These are phyloP conservation scores for Phytophthora sp. DNA, from an alignment of 352 stramenopile species.

Conservation along the genomic window DNA sequence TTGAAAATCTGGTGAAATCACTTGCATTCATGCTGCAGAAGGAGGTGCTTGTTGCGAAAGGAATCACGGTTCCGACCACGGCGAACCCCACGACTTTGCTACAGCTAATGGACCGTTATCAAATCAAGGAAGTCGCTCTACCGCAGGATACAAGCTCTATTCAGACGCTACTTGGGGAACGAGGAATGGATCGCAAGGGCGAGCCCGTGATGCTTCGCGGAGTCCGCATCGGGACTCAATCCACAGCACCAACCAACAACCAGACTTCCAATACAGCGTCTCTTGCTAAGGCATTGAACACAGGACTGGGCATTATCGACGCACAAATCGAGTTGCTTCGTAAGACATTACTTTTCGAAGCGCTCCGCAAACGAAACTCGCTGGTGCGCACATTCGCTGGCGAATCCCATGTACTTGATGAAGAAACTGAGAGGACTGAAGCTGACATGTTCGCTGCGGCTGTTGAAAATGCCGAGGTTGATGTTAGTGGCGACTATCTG, in stretches of 20 bases:
- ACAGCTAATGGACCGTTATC: constrained; percentile 59
- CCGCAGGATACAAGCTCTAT: constrained; percentile 49
- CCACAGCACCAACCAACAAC: constrained; percentile 1
- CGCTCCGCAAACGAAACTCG: constrained; percentile 76
- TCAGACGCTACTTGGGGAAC: constrained; percentile 51
- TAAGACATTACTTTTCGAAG: constrained; percentile 68
- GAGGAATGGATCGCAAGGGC: constrained; percentile 66
- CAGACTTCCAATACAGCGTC: constrained; percentile 1
- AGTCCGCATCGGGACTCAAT: constrained; percentile 68
- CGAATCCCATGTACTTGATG: constrained; percentile 50
- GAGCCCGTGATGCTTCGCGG: constrained; percentile 64
- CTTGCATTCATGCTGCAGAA: constrained; percentile 70
- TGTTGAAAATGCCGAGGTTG: constrained; percentile 61
- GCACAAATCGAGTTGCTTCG: constrained; percentile 68
- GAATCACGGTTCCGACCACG: constrained; percentile 53
- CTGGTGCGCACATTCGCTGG: constrained; percentile 67
- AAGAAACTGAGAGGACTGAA: constrained; percentile 39
- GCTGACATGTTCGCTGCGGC: constrained; percentile 25
- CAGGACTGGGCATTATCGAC: constrained; percentile 65
- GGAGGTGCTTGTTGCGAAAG: constrained; percentile 48
- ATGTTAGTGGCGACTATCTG: constrained; percentile 72
- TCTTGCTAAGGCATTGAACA: constrained; percentile 43
- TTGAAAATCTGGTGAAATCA: constrained; percentile 63
- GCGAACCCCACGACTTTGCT: constrained; percentile 56
- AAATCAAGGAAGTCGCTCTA: constrained; percentile 59